Evolutionary conservation across 2,329 filamentous ascomycete genomes (phyloP), one percentile per base, ranked within the genome.

Genomic region (Nakataea oryzae): DNA sequence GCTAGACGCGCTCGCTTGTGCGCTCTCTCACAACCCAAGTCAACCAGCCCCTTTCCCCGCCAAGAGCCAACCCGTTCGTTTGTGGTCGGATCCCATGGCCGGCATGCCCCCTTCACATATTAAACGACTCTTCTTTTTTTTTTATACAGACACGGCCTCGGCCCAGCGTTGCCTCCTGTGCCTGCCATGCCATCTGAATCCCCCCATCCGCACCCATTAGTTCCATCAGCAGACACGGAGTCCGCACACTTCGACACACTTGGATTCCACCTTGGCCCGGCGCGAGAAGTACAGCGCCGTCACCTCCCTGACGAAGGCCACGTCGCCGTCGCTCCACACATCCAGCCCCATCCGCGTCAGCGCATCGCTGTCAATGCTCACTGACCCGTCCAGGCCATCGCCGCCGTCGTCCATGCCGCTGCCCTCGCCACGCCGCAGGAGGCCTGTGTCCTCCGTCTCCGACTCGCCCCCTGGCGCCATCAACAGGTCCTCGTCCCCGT

Each of bases 301-400:
- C 60, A 89, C 76, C 62, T 86, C 85, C 65, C 76, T 76, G 21
- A 91, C 81, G 69, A 93, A 93, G 3, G 77, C 77, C n/a, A 82
- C 83, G 70, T 93, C 90, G 21, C 78, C 78, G 34, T 81, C 78
- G 70, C 88, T 92, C 89, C 90, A 95, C 0, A 86, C 79, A 68
- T 95, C 90, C 26, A 95, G 79, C 0, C 90, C 90, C 85, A 93
- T 88, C 57, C 80, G 78, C 63, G 84, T 81, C 59, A 93, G 72
- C 62, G 89, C 85, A 29, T 86, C 85, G 66, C 82, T 84, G 65
- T 81, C 82, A 27, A 93, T 76, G 14, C 79, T 77, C 59, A 90
- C 74, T 58, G 71, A 73, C 1, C 70, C 71, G 6, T 76, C 76
- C 12, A 67, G 68, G 5, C 66, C 64, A 9, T 70, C 67, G 4